Evolutionary conservation across 78 protist genomes (phyloP).

Genomic region (Protostelium mycophagum): DNA sequence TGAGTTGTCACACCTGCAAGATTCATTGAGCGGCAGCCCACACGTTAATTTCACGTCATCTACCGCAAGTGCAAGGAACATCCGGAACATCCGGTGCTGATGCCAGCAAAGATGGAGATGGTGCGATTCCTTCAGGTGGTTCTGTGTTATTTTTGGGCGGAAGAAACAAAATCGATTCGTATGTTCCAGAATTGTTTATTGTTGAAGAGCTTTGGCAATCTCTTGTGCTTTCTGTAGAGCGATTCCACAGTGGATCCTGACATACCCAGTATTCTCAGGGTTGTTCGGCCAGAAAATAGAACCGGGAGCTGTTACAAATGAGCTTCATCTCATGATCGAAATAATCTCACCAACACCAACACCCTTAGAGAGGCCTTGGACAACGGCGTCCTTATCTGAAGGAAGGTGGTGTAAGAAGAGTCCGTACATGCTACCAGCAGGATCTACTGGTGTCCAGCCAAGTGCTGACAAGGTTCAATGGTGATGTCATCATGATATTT

Average conservation of each 20-base stretch:
- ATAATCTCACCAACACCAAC: conserved; percentile 15
- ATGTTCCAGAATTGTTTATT: no score
- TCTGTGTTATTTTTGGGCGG: no score
- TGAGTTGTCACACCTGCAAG: no score
- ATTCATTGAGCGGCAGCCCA: no score
- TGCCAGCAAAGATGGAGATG: no score
- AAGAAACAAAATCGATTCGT: no score
- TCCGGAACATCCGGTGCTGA: no score
- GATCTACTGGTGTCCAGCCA: conserved; percentile 22
- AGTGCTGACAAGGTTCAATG: background rate
- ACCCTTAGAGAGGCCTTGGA: conserved; percentile 3
- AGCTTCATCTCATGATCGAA: background rate
- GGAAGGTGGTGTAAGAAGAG: conserved; percentile 7
- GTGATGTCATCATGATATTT: background rate
- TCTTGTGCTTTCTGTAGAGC: conserved; percentile 7
- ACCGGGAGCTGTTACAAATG: conserved; percentile 5
- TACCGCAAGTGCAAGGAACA: no score
- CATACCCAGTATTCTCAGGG: conserved; percentile 5
- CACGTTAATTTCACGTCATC: no score
- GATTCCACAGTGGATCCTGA: conserved; percentile 41
- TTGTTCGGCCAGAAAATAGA: conserved; percentile 9
- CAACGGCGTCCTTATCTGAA: conserved; percentile 22
- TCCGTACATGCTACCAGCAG: conserved; percentile 35
- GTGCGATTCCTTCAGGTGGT: no score
- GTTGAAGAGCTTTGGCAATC: conserved; percentile 8